Evolutionary conservation across 2,329 filamentous ascomycete genomes (phyloP), one percentile per base, ranked within the genome.

Genomic region (Bipolaris zeicola): DNA sequence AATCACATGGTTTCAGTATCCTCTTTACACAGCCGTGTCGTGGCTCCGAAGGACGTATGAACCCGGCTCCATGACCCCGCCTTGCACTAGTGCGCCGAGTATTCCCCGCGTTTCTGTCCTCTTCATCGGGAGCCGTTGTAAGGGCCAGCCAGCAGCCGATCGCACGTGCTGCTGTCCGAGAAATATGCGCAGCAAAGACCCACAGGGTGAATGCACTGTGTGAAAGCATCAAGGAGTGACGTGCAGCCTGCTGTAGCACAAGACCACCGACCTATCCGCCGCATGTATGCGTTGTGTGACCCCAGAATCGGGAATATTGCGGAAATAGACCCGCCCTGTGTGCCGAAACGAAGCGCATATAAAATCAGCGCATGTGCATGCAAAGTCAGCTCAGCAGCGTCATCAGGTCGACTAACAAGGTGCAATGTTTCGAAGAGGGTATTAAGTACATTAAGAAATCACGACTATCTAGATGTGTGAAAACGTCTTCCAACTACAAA

Each of bases 1-100:
- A 69, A 69, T 69, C 61, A 65, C 36, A 42, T 14, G 36, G 6
- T 18, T 11, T 11, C 8, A 6, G 36, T 58, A 52, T 42, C 43
- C 22, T 11, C 26, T 7, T 51, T 48, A 60, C 45, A 36, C 61
- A 68, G 62, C 66, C 65, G 65, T 61, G 47, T 65, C 47, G 51
- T 59, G 50, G 49, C 38, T 65, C 65, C 64, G 65, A 56, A 49
- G 31, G 20, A 6, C 16, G 18, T 41, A 41, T 47, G 50, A 50
- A 52, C 37, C 44, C 42, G 36, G 58, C 58, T 20, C 36, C 24
- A 38, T 22, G 49, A 66, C 67, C 64, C 67, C 67, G 65, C 68
- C 57, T 51, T 63, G 44, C 16, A 44, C 46, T 55, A 52, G 50
- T 54, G 50, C 60, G 58, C 67, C 66, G 64, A 69, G 52, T 60